These are phyloP conservation scores for Escallonia rubra DNA, from an alignment of 129 eudicot genomes.

Conservation along the genomic window DNA sequence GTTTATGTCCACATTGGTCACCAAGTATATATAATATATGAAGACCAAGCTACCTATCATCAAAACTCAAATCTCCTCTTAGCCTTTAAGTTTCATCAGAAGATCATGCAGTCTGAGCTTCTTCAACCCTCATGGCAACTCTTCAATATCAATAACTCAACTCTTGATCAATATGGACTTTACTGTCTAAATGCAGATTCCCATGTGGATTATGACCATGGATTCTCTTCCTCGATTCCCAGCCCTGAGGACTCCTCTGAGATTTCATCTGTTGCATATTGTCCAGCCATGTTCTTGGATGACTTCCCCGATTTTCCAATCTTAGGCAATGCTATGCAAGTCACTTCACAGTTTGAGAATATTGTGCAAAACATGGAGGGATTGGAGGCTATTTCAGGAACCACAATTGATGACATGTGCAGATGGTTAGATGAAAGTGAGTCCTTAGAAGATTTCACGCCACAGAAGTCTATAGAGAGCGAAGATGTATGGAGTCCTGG, in stretches of 20 bases:
- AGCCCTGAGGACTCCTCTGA: constrained; percentile 29
- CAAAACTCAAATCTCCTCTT: constrained; percentile 2
- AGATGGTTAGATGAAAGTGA: constrained; percentile 41
- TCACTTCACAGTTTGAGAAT: constrained; percentile 9
- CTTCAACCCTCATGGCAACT: constrained; percentile 42
- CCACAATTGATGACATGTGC: constrained; percentile 23
- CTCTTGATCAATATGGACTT: constrained; percentile 18
- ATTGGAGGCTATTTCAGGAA: too few species aligned
- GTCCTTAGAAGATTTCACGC: background rate
- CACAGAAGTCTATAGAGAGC: constrained; percentile 9
- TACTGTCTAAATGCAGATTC: constrained; percentile 13
- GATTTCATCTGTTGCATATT: constrained; percentile 33
- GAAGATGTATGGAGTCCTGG: constrained; percentile 25
- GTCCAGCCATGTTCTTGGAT: constrained; percentile 18
- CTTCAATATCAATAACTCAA: constrained; percentile 16
- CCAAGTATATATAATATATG: constrained; percentile 8
- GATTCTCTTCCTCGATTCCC: constrained; percentile 26
- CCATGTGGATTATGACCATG: background rate
- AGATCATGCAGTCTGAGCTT: constrained; percentile 41
- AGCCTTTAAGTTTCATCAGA: constrained; percentile 8
- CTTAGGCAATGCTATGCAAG: constrained; percentile 16
- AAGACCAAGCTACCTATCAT: constrained; percentile 9
- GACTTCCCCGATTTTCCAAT: constrained; percentile 13
- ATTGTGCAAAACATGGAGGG: constrained; percentile 16
- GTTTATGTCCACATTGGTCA: constrained; percentile 1